A percentile compares a stretch with the other conserved stretches of the same genome.
Conservation (phyloP, 495 filamentous ascomycete genomes). For the Talaromyces proteolyticus region DNA sequence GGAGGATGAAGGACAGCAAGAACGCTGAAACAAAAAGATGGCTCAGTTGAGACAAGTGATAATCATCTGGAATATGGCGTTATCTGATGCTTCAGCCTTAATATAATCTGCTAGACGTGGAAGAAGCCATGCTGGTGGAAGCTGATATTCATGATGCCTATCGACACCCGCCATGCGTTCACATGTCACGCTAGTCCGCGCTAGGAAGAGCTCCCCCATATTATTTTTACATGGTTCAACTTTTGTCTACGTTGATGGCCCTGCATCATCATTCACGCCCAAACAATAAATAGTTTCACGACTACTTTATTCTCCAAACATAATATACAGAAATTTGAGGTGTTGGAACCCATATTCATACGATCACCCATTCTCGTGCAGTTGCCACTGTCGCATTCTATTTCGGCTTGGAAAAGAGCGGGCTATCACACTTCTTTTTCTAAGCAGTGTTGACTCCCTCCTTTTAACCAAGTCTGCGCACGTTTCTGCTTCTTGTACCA, state of each 20-base stretch:
- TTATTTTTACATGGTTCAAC: neutral
- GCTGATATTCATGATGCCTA: neutral
- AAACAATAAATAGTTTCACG: neutral
- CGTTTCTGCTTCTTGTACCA: slow-evolving; percentile 77
- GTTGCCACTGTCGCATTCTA: neutral
- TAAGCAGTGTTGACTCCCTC: neutral
- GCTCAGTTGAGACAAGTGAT: too few species aligned
- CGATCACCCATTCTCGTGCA: neutral
- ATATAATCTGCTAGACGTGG: neutral
- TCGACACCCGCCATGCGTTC: neutral
- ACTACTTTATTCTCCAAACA: neutral
- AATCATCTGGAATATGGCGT: neutral
- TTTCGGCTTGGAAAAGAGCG: neutral
- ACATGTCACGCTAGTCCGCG: slow-evolving; percentile 6
- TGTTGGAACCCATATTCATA: neutral
- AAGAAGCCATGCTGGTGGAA: neutral
- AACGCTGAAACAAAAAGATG: too few species aligned
- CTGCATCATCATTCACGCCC: neutral
- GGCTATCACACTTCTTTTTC: neutral
- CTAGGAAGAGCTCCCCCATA: neutral
- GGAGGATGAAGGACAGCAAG: too few species aligned
- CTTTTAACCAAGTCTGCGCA: slow-evolving; percentile 70
- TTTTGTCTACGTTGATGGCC: neutral
- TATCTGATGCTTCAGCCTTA: neutral
- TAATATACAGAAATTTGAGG: neutral